Evolutionary conservation across 2,329 filamentous ascomycete species (phyloP).

Genomic region (Alternaria conjuncta): DNA sequence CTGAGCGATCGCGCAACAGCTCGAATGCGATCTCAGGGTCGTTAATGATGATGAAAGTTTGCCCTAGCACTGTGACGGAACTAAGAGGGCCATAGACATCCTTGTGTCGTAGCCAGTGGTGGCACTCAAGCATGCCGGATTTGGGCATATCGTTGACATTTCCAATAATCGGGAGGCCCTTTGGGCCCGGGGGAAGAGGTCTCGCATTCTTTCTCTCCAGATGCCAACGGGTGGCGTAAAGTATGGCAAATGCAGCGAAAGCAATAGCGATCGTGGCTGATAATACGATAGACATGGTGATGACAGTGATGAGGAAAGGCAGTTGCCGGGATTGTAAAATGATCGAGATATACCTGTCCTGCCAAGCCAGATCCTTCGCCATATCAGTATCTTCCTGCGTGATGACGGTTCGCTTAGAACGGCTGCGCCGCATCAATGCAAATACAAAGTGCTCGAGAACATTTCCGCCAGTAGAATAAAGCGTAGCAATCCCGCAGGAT

Average conservation of each 20-base stretch:
- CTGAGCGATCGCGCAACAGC: constrained; percentile 29
- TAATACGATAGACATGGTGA: neutral
- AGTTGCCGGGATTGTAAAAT: neutral
- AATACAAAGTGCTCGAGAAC: neutral
- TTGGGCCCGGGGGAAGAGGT: constrained; percentile 59
- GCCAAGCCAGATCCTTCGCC: neutral
- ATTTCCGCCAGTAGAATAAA: neutral
- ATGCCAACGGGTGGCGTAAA: neutral
- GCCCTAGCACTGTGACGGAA: constrained; percentile 32
- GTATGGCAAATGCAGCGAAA: neutral
- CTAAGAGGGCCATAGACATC: constrained; percentile 37
- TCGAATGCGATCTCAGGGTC: constrained; percentile 31
- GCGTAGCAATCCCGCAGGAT: neutral
- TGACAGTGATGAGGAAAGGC: neutral
- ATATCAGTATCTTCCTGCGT: neutral
- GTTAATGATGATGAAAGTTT: constrained; percentile 33
- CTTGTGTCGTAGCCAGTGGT: constrained; percentile 54
- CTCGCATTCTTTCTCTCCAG: neutral
- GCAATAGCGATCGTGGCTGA: neutral
- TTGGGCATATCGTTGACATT: constrained; percentile 59
- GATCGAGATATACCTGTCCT: neutral
- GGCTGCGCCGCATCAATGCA: neutral
- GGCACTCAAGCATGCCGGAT: constrained; percentile 43
- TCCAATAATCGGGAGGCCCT: constrained; percentile 55
- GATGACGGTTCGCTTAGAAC: neutral